These are phyloP conservation scores for Globisporangium lucens DNA, from an alignment of 352 stramenopile species.

Conservation along the genomic window DNA sequence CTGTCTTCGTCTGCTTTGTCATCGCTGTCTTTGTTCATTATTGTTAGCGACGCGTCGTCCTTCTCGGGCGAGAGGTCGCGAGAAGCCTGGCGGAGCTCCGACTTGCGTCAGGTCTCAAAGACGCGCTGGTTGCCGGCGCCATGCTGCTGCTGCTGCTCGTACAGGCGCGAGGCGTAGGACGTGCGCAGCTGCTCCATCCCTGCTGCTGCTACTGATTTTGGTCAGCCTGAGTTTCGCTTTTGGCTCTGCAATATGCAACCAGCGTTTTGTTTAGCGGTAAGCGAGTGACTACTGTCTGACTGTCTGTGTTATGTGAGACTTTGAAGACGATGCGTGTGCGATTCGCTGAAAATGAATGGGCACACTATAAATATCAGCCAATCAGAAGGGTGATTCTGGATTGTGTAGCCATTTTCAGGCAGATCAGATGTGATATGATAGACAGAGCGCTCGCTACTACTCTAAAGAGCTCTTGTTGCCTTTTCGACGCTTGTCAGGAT, in stretches of 20 bases:
- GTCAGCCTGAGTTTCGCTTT: not conserved
- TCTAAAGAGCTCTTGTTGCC: not conserved
- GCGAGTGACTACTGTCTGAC: too few relatives aligned
- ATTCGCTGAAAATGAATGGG: not conserved
- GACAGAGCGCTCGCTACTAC: not conserved
- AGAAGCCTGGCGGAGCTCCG: not conserved
- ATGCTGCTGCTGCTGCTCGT: not conserved
- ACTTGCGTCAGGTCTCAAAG: not conserved
- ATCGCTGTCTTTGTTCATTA: not conserved
- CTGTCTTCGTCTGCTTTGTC: not conserved
- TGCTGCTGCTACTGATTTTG: not conserved
- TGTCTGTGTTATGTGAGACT: not conserved
- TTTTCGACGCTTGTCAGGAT: not conserved
- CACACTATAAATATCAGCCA: not conserved
- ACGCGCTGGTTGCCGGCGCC: not conserved
- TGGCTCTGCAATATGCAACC: not conserved
- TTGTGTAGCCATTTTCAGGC: not conserved
- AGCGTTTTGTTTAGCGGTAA: not conserved
- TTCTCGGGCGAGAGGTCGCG: not conserved
- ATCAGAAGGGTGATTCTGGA: not conserved
- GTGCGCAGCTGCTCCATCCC: not conserved
- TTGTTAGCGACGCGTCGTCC: not conserved
- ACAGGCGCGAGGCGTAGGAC: not conserved
- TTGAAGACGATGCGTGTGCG: not conserved
- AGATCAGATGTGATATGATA: not conserved